Evolutionary conservation across 1,139 yeast species (phyloP).

Genomic region (Sugiyamaella grinbergsii): DNA sequence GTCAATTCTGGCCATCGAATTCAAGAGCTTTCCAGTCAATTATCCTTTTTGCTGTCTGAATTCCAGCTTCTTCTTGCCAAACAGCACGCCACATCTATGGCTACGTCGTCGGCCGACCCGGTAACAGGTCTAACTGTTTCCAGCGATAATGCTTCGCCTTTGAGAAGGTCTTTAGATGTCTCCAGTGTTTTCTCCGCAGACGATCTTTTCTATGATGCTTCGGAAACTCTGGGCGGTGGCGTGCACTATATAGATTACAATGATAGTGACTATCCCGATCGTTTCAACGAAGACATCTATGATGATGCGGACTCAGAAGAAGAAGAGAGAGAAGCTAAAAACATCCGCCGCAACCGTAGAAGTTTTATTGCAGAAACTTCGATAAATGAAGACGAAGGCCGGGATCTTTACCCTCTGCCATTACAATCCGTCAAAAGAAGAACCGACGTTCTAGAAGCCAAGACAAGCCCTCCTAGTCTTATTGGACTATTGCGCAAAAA

Average conservation of each 20-base stretch:
- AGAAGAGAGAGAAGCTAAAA: constrained; percentile 29
- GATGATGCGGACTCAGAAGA: constrained; percentile 31
- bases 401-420: constrained; percentile 65
- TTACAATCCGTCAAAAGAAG: constrained; percentile 53
- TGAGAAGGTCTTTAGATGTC: constrained; percentile 17
- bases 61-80: constrained; percentile 16
- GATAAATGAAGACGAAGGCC: constrained; percentile 5
- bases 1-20: constrained; percentile 5
- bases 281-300: constrained; percentile 37
- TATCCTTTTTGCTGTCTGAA: constrained; percentile 7
- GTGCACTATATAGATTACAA: constrained; percentile 36
- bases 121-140: background rate
- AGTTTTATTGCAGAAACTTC: constrained; percentile 20
- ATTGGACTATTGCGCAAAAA: constrained; percentile 80
- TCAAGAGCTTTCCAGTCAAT: constrained; percentile 13
- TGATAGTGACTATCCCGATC: constrained; percentile 35
- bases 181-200: constrained; percentile 40
- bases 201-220: constrained; percentile 69
- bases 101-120: background rate
- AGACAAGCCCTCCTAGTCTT: constrained; percentile 76
- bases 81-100: background rate
- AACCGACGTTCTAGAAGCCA: constrained; percentile 59
- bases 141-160: constrained; percentile 4
- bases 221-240: constrained; percentile 51
- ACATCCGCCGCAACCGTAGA: constrained; percentile 27